Base-by-base conservation (phyloP, 805 yeast genomes). In the Starmera dryadoides region DNA sequence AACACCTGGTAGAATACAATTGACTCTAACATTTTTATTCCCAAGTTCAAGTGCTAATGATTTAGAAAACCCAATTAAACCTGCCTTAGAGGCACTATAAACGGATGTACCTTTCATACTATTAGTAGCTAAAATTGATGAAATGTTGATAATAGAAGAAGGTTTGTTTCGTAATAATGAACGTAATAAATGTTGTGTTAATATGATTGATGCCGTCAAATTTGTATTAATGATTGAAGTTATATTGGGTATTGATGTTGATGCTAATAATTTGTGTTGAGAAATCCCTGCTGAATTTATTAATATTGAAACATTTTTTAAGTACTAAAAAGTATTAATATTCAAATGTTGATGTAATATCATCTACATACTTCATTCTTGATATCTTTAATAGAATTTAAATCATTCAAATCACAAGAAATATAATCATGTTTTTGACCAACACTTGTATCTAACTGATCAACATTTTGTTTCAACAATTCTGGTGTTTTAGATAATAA, bases 31-130 rank as follows among this genome's bases (percentile, higher is more conserved):
- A 9, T 66, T 65, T 28, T 61, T 56, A 1, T 75, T 58, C 12
- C 69, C 70, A 42, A 82, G 52, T 47, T 86, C 96, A 1, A 56
- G 48, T 0, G 89, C 82, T 26, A 84, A 53, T 0, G 80, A 56
- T 34, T 64, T 59, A 0, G 87, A 73, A 48, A 86, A 77, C 3
- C 81, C 81, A 35, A 73, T 59, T 3, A 86, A 50, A 0, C 87
- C 95, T 0, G 81, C 79, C 52, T 86, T 86, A 38, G 82, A 64
- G 0, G 88, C 84, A 0, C 81, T 63, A 48, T 86, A 86, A 0
- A 79, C 79, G 0, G 77, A 45, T 0, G 87, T 70, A 1, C 94
- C 94, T 3, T 72, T 69, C 4, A 47, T 36, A 1, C 68, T 72
- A 0, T 68, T 61, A 3, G 62, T 34, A 0, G 82, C 76, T 18